Evolutionary conservation across 768 basidiomycete species (phyloP), one percentile per base, ranked within the genome.

Genomic region (Tricholoma flavovirens): DNA sequence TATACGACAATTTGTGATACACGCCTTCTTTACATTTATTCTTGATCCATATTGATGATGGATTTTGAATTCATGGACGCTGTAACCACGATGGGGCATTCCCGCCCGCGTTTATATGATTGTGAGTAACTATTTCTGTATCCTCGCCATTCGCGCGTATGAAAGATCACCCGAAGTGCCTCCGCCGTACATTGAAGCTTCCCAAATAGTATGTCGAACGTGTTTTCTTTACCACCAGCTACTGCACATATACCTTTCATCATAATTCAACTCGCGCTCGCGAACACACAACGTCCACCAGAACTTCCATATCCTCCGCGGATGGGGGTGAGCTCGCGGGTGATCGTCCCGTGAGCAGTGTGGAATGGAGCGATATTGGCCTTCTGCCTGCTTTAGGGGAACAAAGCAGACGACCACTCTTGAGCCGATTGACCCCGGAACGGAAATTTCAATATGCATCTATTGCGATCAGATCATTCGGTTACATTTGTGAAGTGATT

Each of bases 381-480:
- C 22, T 22, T 7, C 35, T 50, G 45, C 14, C 54, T 52, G 11
- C 22, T 49, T 57, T 24, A 11, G 48, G 59, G 8, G 46, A 38
- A 60, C 59, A 57, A 60, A 57, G 56, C 21, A 50, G 12, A 7
- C 29, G 35, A 21, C 32, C 17, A 24, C 4, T 4, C 49, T 46
- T 32, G 40, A 42, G 19, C 3, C 19, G 10, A 29, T 30, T 29
- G 24, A 46, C 45, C 56, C 43, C 48, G 32, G 46, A 51, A 43
- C 24, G 26, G 36, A 33, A n/a, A n/a, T n/a, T n/a, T n/a, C n/a
- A n/a, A 43, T 32, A 29, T 24, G 35, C 53, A 26, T 26, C 55
- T 50, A 56, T 55, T 56, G 43, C 33, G 10, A 51, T 55, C 55
- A 42, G 55, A 54, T 60, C 54, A 40, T 59, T 48, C 36, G n/a